Conservation (phyloP, 805 yeast genomes). For the Candida broadrunensis region DNA sequence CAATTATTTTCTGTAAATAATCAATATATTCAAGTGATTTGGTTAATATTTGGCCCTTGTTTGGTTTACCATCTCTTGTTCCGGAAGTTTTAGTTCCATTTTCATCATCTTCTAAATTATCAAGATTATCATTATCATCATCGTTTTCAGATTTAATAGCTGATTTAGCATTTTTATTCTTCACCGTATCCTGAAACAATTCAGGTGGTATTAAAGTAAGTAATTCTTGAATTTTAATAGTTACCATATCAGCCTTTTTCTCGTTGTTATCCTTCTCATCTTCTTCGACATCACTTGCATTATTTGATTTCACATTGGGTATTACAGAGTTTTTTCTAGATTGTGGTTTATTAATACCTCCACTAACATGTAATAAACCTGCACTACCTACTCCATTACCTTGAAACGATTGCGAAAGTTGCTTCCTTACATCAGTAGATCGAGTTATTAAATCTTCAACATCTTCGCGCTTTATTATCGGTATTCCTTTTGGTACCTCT, state of each 20-base stretch:
- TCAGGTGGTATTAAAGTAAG: slow-evolving; percentile 34
- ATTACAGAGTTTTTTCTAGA: slow-evolving; percentile 31
- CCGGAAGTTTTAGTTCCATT: slow-evolving; percentile 43
- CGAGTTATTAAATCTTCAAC: slow-evolving; percentile 23
- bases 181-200: slow-evolving; percentile 24
- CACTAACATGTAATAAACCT: slow-evolving; percentile 20
- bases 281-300: slow-evolving; percentile 17
- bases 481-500: background rate
- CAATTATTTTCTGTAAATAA: slow-evolving; percentile 66
- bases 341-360: slow-evolving; percentile 34
- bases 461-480: slow-evolving; percentile 16
- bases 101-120: slow-evolving; percentile 21
- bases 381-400: slow-evolving; percentile 12
- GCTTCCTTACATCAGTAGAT: slow-evolving; percentile 38
- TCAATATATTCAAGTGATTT: slow-evolving; percentile 74
- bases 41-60: slow-evolving; percentile 76
- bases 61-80: slow-evolving; percentile 81
- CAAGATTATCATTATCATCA: slow-evolving; percentile 16
- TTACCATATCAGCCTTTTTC: slow-evolving; percentile 15
- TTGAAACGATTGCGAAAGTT: slow-evolving; percentile 37
- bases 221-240: slow-evolving; percentile 38
- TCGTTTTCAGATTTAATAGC: slow-evolving; percentile 2
- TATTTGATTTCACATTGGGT: slow-evolving; percentile 17
- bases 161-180: background rate
- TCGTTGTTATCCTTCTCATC: slow-evolving; percentile 32